phyloP scores from a whole-genome alignment of 352 stramenopile genomes.

The Elongisporangium senticosum region DNA sequence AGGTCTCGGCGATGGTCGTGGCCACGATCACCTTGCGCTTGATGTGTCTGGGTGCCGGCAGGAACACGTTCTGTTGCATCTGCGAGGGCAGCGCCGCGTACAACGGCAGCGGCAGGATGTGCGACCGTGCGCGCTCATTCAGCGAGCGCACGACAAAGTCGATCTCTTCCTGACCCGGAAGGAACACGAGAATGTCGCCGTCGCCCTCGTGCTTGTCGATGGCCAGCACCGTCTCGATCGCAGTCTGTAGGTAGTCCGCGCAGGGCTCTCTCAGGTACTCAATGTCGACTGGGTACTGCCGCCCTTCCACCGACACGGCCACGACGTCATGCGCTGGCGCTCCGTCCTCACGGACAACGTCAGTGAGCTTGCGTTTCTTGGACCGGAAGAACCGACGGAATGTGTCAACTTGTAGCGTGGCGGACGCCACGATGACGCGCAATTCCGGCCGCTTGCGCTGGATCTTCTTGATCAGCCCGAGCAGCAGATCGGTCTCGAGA shows the following conservation, averaged over 20 bases:
- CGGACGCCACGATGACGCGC: slow-evolving; percentile 82
- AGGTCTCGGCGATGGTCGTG: slow-evolving; percentile 95
- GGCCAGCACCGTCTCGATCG: slow-evolving; percentile 61
- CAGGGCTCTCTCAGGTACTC: slow-evolving; percentile 79
- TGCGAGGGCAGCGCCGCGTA: slow-evolving; percentile 92
- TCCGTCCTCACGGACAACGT: neutral
- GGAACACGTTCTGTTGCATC: slow-evolving; percentile 92
- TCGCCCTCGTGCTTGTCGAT: slow-evolving; percentile 65
- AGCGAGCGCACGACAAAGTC: slow-evolving; percentile 83
- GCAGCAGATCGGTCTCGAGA: slow-evolving; percentile 90
- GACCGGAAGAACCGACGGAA: slow-evolving; percentile 90
- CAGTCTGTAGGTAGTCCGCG: slow-evolving; percentile 62
- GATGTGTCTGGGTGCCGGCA: slow-evolving; percentile 52
- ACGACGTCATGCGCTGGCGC: slow-evolving; percentile 33
- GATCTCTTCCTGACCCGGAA: slow-evolving; percentile 93
- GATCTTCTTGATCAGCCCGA: slow-evolving; percentile 96
- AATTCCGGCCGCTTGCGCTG: slow-evolving; percentile 83
- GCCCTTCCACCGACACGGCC: slow-evolving; percentile 73
- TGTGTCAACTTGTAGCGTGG: slow-evolving; percentile 75
- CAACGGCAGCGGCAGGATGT: slow-evolving; percentile 68
- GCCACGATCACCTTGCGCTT: slow-evolving; percentile 81
- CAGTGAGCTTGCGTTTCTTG: slow-evolving; percentile 27
- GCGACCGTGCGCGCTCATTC: slow-evolving; percentile 35
- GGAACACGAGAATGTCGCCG: slow-evolving; percentile 95
- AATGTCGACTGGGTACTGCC: slow-evolving; percentile 90